phyloP scores from a whole-genome alignment of 228 moss, liverwort and hornwort species.

The Sphagnum magellanicum region DNA sequence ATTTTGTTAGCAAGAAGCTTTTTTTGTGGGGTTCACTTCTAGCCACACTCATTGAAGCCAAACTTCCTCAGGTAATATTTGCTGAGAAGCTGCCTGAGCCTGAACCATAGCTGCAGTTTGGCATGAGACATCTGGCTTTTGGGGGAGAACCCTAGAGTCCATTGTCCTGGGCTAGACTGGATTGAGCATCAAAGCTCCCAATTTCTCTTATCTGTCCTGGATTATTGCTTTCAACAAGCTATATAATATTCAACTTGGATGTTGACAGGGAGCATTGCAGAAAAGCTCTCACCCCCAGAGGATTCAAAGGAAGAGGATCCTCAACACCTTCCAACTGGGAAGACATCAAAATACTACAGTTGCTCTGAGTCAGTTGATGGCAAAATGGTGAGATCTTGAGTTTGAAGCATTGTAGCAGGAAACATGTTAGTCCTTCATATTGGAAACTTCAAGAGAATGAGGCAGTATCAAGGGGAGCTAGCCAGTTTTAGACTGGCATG shows the following conservation, averaged over 20 bases:
- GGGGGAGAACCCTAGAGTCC: too few species aligned
- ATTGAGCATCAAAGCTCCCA: too few species aligned
- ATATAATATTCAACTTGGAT: background rate
- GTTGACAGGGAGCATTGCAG: conserved; percentile 10
- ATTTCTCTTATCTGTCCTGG: background rate
- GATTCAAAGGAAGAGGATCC: conserved; percentile 42
- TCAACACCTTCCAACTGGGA: conserved; percentile 22
- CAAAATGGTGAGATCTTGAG: conserved; percentile 26
- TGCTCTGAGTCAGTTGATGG: conserved; percentile 47
- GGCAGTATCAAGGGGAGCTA: background rate
- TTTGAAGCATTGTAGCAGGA: background rate
- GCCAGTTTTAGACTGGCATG: background rate
- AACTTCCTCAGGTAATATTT: background rate
- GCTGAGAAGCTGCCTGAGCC: background rate
- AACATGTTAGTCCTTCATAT: background rate
- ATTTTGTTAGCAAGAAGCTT: too few species aligned
- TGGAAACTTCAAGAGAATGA: background rate
- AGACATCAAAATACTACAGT: conserved; percentile 28
- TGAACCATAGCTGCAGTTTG: background rate
- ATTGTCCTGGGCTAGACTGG: too few species aligned
- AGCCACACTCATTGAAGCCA: too few species aligned
- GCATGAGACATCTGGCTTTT: too few species aligned
- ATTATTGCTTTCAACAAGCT: background rate
- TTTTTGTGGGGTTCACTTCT: too few species aligned
- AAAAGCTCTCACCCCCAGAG: conserved; percentile 10